These are phyloP conservation scores for Priceomyces melissophilus DNA, from an alignment of 805 yeast species.

Conservation along the genomic window DNA sequence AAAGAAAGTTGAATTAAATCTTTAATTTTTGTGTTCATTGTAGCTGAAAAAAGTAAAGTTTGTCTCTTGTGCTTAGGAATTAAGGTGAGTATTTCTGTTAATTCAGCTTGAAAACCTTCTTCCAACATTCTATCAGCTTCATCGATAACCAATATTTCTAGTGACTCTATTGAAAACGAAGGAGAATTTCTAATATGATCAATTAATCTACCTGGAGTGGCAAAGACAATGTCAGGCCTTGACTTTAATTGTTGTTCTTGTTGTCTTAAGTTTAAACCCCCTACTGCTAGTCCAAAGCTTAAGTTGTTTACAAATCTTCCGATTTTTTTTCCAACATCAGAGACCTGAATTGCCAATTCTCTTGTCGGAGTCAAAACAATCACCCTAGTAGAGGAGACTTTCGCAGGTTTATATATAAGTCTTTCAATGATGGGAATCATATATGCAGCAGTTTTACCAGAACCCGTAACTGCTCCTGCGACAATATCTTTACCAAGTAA, in stretches of 20 bases:
- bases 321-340: constrained; percentile 86
- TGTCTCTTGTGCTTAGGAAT: constrained; percentile 86
- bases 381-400: constrained; percentile 84
- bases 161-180: constrained; percentile 82
- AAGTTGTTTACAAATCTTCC: constrained; percentile 73
- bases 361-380: constrained; percentile 93
- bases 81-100: constrained; percentile 82
- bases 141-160: constrained; percentile 90
- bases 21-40: constrained; percentile 93
- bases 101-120: constrained; percentile 96
- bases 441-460: constrained; percentile 99
- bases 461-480: constrained; percentile 99
- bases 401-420: constrained; percentile 81
- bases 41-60: constrained; percentile 92
- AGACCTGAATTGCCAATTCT: constrained; percentile 94
- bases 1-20: constrained; percentile 83
- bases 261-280: constrained; percentile 92
- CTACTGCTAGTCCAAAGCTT: constrained; percentile 93
- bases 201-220: constrained; percentile 98
- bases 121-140: constrained; percentile 99
- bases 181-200: constrained; percentile 96
- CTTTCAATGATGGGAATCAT: constrained; percentile 95
- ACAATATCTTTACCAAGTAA: constrained; percentile 92
- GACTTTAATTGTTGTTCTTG: constrained; percentile 92
- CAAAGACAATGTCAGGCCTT: constrained; percentile 94